Conservation (phyloP, 108 stramenopile species). For the Fragilaria crotonensis region DNA sequence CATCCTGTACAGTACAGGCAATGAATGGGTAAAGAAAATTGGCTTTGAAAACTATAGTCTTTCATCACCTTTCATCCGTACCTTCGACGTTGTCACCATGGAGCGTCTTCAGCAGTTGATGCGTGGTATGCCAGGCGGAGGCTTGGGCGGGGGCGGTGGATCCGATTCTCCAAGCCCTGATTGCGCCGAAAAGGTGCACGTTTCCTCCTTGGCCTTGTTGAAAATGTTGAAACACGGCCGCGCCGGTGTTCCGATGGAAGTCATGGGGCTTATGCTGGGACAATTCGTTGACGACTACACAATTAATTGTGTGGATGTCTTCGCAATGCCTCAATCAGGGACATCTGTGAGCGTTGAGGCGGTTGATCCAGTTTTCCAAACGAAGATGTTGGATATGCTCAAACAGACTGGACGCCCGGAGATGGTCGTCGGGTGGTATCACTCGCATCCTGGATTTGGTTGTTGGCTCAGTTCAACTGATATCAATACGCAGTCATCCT, state of each 20-base stretch:
- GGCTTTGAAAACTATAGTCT: too few species aligned
- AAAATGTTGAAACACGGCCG: slow-evolving; percentile 99
- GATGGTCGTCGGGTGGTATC: slow-evolving; percentile 99
- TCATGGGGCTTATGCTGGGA: slow-evolving; percentile 99
- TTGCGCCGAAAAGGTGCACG: slow-evolving; percentile 96
- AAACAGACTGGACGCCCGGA: slow-evolving; percentile 96
- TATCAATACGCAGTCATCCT: slow-evolving; percentile 97
- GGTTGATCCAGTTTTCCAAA: slow-evolving; percentile 98
- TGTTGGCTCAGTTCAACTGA: slow-evolving; percentile 98
- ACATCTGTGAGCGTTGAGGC: slow-evolving; percentile 97
- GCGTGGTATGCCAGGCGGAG: slow-evolving; percentile 78
- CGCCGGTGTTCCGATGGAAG: slow-evolving; percentile 99
- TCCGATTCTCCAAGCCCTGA: slow-evolving; percentile 84
- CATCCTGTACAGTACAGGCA: too few species aligned
- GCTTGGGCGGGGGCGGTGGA: slow-evolving; percentile 53
- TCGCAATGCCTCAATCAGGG: slow-evolving; percentile 99
- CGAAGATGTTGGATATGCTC: slow-evolving; percentile 98
- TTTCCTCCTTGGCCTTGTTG: slow-evolving; percentile 93
- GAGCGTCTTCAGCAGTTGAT: slow-evolving; percentile 86
- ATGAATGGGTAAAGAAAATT: too few species aligned
- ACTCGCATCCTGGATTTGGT: slow-evolving; percentile 99
- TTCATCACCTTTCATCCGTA: not conserved
- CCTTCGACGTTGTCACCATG: too few species aligned
- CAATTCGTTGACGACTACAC: slow-evolving; percentile 99
- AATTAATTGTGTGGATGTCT: slow-evolving; percentile 99